Evolutionary conservation across 768 basidiomycete species (phyloP), one percentile per base, ranked within the genome.

Genomic region (Postia placenta): DNA sequence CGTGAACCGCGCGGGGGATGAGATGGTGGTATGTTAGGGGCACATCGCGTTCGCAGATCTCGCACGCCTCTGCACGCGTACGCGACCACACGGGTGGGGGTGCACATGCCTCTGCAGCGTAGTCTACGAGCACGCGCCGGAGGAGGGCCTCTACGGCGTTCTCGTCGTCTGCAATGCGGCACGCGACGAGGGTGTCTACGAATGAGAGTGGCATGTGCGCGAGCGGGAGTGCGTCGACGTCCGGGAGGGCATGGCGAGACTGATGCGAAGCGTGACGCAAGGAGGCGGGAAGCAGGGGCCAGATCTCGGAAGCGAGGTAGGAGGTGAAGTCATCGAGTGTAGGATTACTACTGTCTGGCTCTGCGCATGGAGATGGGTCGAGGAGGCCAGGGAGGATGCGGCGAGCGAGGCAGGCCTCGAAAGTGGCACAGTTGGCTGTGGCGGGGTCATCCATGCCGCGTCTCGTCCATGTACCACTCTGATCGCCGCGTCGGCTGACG

Each of bases 1-100:
- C 64, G 51, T 83, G 80, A 15, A 64, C 69, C 19, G 74, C 73
- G 23, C 75, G 69, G 1, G 80, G 80, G 39, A 82, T 78, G 25
- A 82, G 70, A 50, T 81, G 79, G 59, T 81, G 79, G 56, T 80
- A 82, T 17, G 80, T 81, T 57, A 81, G 62, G 11, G 74, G 76
- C 2, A 80, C 71, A 44, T 68, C 70, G n/a, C 79, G 69, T 53
- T 71, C 70, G 59, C 81, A 83, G 22, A 83, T 76, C 65, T 81
- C 79, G 64, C 81, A 82, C 54, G 75, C 74, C 15, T 53, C 65
- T 23, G 74, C 72, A 5, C 80, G 69, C 20, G 81, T 81, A 11
- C 68, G 64, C 11, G 67, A 69, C 80, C 79, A 81, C 6, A 69
- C 64, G 0, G 76, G 77, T 11, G 74, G 76, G 1, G 78, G 72